Evolutionary conservation across 129 eudicot genomes (phyloP), one percentile per base, ranked within the genome.

Genomic region (Kitagawia praeruptora): DNA sequence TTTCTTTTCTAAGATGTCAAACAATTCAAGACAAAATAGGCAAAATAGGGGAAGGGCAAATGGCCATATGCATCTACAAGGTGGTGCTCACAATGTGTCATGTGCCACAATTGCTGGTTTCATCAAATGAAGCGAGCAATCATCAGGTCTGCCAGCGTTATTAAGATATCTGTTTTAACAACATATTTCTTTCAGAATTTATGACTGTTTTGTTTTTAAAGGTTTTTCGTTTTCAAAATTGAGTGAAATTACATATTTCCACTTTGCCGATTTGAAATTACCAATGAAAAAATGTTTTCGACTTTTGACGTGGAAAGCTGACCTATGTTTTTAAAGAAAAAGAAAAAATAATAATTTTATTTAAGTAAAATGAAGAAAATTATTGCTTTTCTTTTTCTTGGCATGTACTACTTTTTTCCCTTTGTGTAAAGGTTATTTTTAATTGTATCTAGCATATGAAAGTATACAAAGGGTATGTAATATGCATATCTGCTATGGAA

Each of bases 1-100:
- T 46, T 46, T 79, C 16, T 47, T 8, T 70, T 79, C 71, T 54
- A 81, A 93, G 97, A 84, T 83, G 61, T 81, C 90, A n/a, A 89
- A 84, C 67, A 73, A 74, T 46, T 77, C 82, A 82, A 88, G 97
- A 80, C 91, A 79, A 40, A 82, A 66, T 28, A 89, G 92, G 78
- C 93, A 87, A 79, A 86, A 84, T 80, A 86, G 92, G 77, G 93
- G 88, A 78, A 87, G 91, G 89, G 75, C 75, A 77, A 88, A 85
- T 39, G 88, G 87, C 27, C 86, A 87, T 37, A 42, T 54, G 76
- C 83, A 44, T 51, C 78, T 79, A 72, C 87, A 83, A 51, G 87
- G 78, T 42, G 87, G 86, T 74, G 89, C 69, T 80, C 86, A 34
- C 58, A 38, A 78, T 51, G 77, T 67, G 73, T 82, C 92, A 75